These are phyloP conservation scores for Durio zibethinus DNA, from an alignment of 345 rosid species.

Conservation along the genomic window DNA sequence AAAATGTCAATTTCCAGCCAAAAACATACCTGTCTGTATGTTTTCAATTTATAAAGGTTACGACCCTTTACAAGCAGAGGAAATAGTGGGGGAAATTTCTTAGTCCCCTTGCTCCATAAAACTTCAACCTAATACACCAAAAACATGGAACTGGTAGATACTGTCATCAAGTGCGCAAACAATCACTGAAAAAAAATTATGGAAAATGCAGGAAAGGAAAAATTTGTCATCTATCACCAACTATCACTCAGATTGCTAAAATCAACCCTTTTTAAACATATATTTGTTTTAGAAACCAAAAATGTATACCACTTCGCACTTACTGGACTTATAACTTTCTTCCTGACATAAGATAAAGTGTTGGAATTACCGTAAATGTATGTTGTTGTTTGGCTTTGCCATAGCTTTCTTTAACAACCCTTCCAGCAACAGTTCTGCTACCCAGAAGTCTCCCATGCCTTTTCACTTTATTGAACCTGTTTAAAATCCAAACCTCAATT, in stretches of 20 bases:
- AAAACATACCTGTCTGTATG: conserved; percentile 47
- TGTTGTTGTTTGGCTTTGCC: conserved; percentile 75
- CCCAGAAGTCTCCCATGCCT: conserved; percentile 42
- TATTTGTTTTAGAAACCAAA: neutral
- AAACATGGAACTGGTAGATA: conserved; percentile 17
- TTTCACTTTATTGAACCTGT: conserved; percentile 43
- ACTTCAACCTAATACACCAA: conserved; percentile 31
- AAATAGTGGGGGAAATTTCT: conserved; percentile 48
- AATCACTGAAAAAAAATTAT: neutral
- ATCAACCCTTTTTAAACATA: neutral
- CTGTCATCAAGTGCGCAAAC: conserved; percentile 13
- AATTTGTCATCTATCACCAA: neutral
- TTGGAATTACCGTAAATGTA: conserved; percentile 54
- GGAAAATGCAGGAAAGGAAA: neutral
- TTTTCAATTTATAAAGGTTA: conserved; percentile 55
- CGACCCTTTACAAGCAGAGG: conserved; percentile 69
- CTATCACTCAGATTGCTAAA: neutral
- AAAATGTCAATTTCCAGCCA: neutral
- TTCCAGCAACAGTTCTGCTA: conserved; percentile 57
- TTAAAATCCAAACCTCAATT: conserved; percentile 12
- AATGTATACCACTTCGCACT: conserved; percentile 1
- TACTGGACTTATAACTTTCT: neutral
- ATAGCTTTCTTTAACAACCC: conserved; percentile 63
- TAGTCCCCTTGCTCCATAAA: conserved; percentile 56
- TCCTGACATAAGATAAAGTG: neutral